Evolutionary conservation across 441 rosid genomes (phyloP), one percentile per base, ranked within the genome.

Genomic region (Flueggea neowawraea): DNA sequence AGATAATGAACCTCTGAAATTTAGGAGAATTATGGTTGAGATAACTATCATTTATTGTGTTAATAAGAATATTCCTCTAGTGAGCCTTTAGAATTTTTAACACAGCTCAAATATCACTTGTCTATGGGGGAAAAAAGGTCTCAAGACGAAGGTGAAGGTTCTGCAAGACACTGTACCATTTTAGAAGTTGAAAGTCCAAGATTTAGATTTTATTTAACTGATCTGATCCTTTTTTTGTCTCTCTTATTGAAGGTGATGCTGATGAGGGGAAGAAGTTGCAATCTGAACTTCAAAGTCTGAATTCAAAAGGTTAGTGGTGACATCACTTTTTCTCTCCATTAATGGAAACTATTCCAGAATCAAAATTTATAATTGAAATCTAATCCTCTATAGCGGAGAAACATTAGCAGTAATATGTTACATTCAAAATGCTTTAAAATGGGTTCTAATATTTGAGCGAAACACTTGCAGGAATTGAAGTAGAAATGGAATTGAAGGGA

Each of bases 401-500:
- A 8, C 41, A 36, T 36, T 5, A 36, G 41, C 7, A 5, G 41
- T 8, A 3, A 36, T 8, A 8, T 36, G 41, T 36, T 36, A 36
- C 41, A 36, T 36, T 36, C 41, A 36, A 3, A 1, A 47, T 47
- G 50, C 3, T 47, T 47, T 6, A 6, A 47, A 47, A 10, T 12
- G n/a, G 9, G n/a, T 47, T 47, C 14, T 53, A 12, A 53, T 53
- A 16, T 53, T 16, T 53, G 12, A 14, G 12, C 55, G 4, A 53
- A 16, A 8, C 22, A 10, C 6, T 16, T 6, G 16, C 61, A 88
- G 96, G 95, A 69, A 82, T 90, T 57, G 67, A 88, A 80, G 98
- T 93, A 14, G 86, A 90, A 78, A 65, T 94, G 71, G 96, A 87
- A 62, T 67, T 89, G 69, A 93, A 88, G 74, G 84, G 77, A 36